Conservation (phyloP, 2,329 filamentous ascomycete species). For the Claviceps fusiformis region DNA sequence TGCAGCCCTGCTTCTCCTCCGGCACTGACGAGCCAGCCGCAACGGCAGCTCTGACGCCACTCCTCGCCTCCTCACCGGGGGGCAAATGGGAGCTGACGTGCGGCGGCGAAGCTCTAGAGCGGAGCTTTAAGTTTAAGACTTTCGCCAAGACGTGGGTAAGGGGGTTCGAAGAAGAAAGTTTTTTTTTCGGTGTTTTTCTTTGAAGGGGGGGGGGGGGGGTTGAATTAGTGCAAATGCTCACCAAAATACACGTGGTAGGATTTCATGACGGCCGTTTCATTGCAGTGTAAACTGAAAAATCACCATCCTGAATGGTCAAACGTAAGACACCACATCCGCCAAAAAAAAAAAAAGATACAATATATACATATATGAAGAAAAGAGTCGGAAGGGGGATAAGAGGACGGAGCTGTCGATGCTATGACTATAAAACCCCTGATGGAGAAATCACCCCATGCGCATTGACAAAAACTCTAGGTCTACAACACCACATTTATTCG, state of each 20-base stretch:
- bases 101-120: constrained; percentile 41
- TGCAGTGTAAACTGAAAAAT: constrained; percentile 52
- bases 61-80: constrained; percentile 21
- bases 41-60: constrained; percentile 20
- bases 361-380: background rate
- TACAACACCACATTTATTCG: constrained; percentile 58
- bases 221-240: background rate
- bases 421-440: background rate
- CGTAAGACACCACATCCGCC: constrained; percentile 24
- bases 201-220: too few species aligned
- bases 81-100: constrained; percentile 36
- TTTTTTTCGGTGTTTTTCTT: too few species aligned
- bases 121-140: constrained; percentile 49
- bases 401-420: background rate
- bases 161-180: background rate
- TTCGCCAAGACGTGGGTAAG: constrained; percentile 53
- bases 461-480: constrained; percentile 28
- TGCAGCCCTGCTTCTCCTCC: constrained; percentile 28
- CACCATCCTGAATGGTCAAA: constrained; percentile 72
- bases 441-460: background rate
- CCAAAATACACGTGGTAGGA: constrained; percentile 30
- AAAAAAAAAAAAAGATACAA: background rate
- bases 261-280: constrained; percentile 60
- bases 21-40: constrained; percentile 29
- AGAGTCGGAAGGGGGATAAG: background rate